A percentile compares a stretch with the other conserved stretches of the same genome.
Conservation (phyloP, 192 early-diverging fungal species). For the Backusella mclennaniae region DNA sequence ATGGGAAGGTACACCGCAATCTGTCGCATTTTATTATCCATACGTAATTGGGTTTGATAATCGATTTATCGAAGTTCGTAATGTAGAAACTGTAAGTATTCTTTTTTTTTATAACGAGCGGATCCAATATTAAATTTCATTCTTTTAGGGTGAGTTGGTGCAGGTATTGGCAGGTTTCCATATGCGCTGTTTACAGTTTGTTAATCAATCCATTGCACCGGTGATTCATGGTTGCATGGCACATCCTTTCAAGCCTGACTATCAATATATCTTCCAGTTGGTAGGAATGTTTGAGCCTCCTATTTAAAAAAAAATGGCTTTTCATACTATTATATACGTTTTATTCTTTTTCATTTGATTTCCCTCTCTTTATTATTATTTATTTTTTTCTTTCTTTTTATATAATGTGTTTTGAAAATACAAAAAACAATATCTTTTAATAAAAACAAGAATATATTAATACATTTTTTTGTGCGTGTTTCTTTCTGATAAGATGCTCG, state of each 20-base stretch:
- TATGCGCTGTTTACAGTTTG: slow-evolving; percentile 58
- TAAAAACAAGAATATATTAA: neutral
- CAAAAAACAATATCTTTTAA: slow-evolving; percentile 1
- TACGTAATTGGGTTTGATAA: slow-evolving; percentile 91
- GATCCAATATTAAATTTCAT: neutral
- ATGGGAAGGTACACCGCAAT: slow-evolving; percentile 84
- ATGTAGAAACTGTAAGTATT: slow-evolving; percentile 71
- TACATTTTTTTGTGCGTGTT: neutral
- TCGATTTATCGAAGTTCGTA: slow-evolving; percentile 85
- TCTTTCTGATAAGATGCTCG: neutral
- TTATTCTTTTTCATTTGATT: slow-evolving; percentile 4
- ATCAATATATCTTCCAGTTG: slow-evolving; percentile 34
- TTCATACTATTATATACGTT: neutral
- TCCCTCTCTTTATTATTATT: neutral
- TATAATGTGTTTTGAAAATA: slow-evolving; percentile 4
- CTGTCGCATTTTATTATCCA: slow-evolving; percentile 77
- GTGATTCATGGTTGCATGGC: slow-evolving; percentile 35
- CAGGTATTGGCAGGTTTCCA: slow-evolving; percentile 56
- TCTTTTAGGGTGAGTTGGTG: slow-evolving; percentile 43
- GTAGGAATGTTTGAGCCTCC: slow-evolving; percentile 10
- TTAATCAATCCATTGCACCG: slow-evolving; percentile 25
- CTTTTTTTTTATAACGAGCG: neutral
- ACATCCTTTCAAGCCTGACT: slow-evolving; percentile 33
- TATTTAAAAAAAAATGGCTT: neutral
- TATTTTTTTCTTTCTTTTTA: neutral